phyloP scores from a whole-genome alignment of 2,329 filamentous ascomycete genomes.

The Colletotrichum neosansevieriae region DNA sequence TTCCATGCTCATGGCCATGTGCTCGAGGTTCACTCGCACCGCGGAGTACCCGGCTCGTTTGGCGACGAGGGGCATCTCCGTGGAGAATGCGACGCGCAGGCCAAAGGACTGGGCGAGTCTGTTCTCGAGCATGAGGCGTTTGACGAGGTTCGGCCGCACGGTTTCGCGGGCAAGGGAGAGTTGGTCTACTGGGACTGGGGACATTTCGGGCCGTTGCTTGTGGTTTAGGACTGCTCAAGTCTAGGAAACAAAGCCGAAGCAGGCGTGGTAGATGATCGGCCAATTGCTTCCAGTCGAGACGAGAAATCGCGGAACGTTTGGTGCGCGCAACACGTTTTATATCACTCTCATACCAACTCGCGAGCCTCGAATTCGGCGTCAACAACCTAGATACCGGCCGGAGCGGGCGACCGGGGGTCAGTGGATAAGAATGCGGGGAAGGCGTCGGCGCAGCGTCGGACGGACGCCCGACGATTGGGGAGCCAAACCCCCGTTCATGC shows the following conservation, averaged over 20 bases:
- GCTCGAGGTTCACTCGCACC: slow-evolving; percentile 32
- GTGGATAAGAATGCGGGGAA: slow-evolving; percentile 25
- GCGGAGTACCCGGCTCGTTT: slow-evolving; percentile 24
- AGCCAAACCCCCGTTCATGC: background rate
- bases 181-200: slow-evolving; percentile 6
- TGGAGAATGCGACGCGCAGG: slow-evolving; percentile 32
- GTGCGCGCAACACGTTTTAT: no score
- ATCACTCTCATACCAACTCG: no score
- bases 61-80: slow-evolving; percentile 32
- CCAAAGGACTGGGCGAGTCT: slow-evolving; percentile 26
- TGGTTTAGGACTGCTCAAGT: background rate
- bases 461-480: background rate
- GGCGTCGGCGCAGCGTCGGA: slow-evolving; percentile 3
- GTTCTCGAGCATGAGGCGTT: slow-evolving; percentile 19
- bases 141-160: slow-evolving; percentile 25
- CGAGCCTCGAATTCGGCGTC: background rate
- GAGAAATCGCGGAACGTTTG: no score
- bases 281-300: no score
- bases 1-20: slow-evolving; percentile 31
- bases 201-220: slow-evolving; percentile 2
- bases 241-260: no score
- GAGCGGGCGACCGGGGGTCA: background rate
- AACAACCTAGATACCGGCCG: background rate
- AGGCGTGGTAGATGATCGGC: no score
- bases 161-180: slow-evolving; percentile 21